Evolutionary conservation across 2,329 filamentous ascomycete genomes (phyloP).

Genomic region (Colletotrichum limetticola): DNA sequence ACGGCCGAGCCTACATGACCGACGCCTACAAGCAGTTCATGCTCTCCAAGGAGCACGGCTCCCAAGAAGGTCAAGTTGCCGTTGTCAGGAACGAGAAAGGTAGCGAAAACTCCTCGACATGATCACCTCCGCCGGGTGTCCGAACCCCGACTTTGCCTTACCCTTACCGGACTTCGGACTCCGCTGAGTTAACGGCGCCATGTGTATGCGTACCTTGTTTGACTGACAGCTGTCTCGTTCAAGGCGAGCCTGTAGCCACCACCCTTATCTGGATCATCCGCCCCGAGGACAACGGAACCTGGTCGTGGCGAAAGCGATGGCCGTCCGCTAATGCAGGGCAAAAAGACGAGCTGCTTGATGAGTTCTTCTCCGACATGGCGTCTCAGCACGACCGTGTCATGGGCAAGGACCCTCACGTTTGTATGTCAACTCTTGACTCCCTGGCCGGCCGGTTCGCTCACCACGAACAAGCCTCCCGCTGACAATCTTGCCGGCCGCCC

Average conservation of each 20-base stretch:
- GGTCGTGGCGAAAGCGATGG: constrained; percentile 32
- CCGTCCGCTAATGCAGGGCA: constrained; percentile 26
- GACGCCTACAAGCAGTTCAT: constrained; percentile 21
- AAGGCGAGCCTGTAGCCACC: constrained; percentile 12
- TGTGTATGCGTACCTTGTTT: neutral
- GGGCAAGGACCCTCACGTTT: constrained; percentile 33
- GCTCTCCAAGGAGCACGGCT: constrained; percentile 10
- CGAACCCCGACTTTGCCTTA: neutral
- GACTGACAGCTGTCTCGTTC: neutral
- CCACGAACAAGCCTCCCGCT: neutral
- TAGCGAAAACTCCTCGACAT: neutral
- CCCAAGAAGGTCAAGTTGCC: constrained; percentile 24
- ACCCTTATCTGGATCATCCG: constrained; percentile 30
- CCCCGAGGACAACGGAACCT: constrained; percentile 23
- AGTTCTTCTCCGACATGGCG: constrained; percentile 35
- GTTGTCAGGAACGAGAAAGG: constrained; percentile 27
- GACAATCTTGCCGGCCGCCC: too few relatives aligned
- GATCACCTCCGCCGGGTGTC: neutral
- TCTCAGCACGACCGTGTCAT: constrained; percentile 34
- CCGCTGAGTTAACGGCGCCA: neutral
- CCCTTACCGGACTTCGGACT: neutral
- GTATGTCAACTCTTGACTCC: constrained; percentile 20
- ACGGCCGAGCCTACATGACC: constrained; percentile 27
- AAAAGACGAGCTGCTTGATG: constrained; percentile 25
- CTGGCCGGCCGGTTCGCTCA: neutral